A percentile compares a stretch with the other conserved stretches of the same genome.
Conservation (phyloP, 2,329 filamentous ascomycete genomes). For the Diaporthe ampelina region DNA sequence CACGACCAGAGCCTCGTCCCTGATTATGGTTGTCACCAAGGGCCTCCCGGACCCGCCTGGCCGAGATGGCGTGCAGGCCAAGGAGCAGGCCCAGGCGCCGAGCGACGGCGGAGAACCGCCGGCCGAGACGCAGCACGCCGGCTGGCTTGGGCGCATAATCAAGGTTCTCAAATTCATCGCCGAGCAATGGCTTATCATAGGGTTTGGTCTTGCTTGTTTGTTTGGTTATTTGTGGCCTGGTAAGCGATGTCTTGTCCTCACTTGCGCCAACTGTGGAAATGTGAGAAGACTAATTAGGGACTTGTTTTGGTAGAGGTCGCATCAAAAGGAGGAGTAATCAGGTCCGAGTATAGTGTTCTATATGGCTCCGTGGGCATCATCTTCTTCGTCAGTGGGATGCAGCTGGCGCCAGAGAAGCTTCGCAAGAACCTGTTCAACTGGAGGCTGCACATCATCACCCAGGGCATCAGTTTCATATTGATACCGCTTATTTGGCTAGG, state of each 20-base stretch:
- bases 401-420: conserved; percentile 74
- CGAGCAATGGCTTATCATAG: conserved; percentile 76
- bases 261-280: background rate
- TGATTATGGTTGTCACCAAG: conserved; percentile 39
- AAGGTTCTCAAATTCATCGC: conserved; percentile 52
- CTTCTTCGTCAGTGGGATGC: conserved; percentile 79
- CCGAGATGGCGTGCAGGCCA: background rate
- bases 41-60: conserved; percentile 24
- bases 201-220: conserved; percentile 68
- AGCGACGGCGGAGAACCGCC: background rate
- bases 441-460: conserved; percentile 77
- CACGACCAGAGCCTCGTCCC: background rate
- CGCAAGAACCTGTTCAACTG: conserved; percentile 74
- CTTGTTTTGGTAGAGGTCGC: conserved; percentile 57
- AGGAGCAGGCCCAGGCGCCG: background rate
- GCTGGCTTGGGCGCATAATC: conserved; percentile 8
- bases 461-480: conserved; percentile 76
- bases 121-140: conserved; percentile 13
- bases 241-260: conserved; percentile 45
- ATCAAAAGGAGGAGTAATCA: conserved; percentile 62
- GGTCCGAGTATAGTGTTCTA: conserved; percentile 71
- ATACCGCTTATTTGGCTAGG: conserved; percentile 74
- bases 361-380: conserved; percentile 79
- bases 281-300: background rate
- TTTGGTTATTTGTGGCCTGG: conserved; percentile 60